These are phyloP conservation scores for Asterophora parasitica DNA, from an alignment of 768 basidiomycete species.

Conservation along the genomic window DNA sequence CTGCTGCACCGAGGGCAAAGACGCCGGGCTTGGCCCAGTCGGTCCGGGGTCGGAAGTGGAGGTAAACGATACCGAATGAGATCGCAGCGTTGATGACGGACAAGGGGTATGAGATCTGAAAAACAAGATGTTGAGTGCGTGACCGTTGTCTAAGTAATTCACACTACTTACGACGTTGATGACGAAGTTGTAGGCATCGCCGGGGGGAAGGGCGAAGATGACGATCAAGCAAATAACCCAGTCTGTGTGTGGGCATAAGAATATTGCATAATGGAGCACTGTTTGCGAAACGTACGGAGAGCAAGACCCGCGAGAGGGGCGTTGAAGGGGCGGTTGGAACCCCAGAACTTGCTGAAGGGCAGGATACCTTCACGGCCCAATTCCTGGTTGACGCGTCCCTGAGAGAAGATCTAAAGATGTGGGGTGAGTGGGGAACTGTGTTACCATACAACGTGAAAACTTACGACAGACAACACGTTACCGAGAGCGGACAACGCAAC, in stretches of 20 bases:
- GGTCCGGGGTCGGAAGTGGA: constrained; percentile 21
- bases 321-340: constrained; percentile 55
- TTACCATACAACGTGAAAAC: neutral
- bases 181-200: constrained; percentile 64
- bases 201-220: constrained; percentile 45
- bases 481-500: constrained; percentile 50
- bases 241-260: constrained; percentile 16
- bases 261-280: constrained; percentile 9
- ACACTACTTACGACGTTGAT: constrained; percentile 44
- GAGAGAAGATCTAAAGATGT: constrained; percentile 17
- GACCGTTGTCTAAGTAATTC: neutral
- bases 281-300: constrained; percentile 38
- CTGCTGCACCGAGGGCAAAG: constrained; percentile 20
- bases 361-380: constrained; percentile 59
- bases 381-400: constrained; percentile 53
- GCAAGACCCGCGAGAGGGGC: constrained; percentile 54
- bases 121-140: neutral
- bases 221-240: constrained; percentile 33
- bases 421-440: neutral
- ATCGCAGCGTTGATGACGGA: constrained; percentile 47
- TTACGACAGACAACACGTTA: constrained; percentile 48
- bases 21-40: constrained; percentile 22
- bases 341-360: constrained; percentile 57
- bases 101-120: constrained; percentile 40
- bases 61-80: constrained; percentile 47